Conservation (phyloP, 176 grass and related monocot species). For the Triticum monococcum region DNA sequence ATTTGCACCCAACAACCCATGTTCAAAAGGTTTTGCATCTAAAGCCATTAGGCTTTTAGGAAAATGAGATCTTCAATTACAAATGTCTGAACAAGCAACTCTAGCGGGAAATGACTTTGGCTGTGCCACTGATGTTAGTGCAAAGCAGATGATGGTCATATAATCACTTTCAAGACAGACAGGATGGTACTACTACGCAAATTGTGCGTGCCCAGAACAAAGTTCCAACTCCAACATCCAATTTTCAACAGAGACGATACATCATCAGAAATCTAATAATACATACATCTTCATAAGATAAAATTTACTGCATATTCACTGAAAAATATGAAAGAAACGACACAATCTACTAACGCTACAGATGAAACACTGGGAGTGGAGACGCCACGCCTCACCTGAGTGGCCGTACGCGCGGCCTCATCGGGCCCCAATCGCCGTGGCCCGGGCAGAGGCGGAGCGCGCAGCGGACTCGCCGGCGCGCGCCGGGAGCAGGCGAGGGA, state of each 20-base stretch:
- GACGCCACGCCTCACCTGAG: conserved; percentile 37
- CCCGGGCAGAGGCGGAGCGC: background rate
- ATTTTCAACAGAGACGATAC: background rate
- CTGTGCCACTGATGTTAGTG: background rate
- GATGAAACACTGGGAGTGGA: background rate
- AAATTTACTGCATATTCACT: background rate
- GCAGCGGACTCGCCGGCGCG: conserved; percentile 11
- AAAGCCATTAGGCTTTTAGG: background rate
- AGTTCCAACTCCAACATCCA: background rate
- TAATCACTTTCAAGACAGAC: background rate
- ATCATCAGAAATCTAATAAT: background rate
- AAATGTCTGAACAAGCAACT: background rate
- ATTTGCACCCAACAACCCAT: background rate
- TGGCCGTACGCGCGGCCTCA: conserved; percentile 29
- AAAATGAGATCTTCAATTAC: background rate
- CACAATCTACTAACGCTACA: background rate
- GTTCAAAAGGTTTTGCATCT: background rate
- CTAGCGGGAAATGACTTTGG: background rate
- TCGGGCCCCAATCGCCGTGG: conserved; percentile 22
- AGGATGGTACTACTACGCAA: no score
- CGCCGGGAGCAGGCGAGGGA: conserved; percentile 21
- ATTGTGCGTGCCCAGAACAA: background rate
- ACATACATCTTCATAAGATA: background rate
- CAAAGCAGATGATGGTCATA: background rate
- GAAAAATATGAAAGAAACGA: background rate